Base-by-base conservation (phyloP, 2,329 filamentous ascomycete species). In the Fusarium pseudocircinatum region DNA sequence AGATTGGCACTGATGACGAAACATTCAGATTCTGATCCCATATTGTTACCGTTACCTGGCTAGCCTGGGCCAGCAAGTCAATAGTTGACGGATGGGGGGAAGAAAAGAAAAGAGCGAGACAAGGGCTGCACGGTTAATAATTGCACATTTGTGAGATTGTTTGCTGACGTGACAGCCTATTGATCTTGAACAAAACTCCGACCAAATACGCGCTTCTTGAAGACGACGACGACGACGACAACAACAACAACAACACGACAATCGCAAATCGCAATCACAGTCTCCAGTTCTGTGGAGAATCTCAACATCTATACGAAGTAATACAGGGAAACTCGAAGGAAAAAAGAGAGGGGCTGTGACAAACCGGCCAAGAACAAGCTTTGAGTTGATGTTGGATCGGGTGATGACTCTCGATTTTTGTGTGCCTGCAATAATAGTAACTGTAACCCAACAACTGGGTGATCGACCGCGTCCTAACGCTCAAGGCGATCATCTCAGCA, bases 311-410 rank as follows among this genome's bases (percentile, higher is more conserved):
- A 72, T 66, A 77, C 72, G 62, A 74, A 64, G 50, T 63, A 49
- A 53, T 67, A 44, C 61, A 73, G 40, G 61, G 57, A 64, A 69
- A 58, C 56, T 73, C 28, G 37, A 52, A 52, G 44, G 39, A 34
- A 46, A 42, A 50, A 54, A 64, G 56, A 54, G 67, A 56, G 63
- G 72, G 60, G 60, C 65, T 46, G 56, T 62, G 62, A 68, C 70
- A 75, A 73, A 54, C 65, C 58, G 53, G 65, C 36, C 43, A 37
- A 52, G 52, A 75, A 70, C 64, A 77, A 72, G 67, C 68, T 64
- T 63, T 64, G 65, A 39, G 42, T 49, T 60, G 36, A 42, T 63
- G 65, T 64, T 70, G 60, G 60, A 76, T 73, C 56, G 63, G 66
- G 56, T 69, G 69, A 67, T 66, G 59, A 42, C 28, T 34, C 53